phyloP scores from a whole-genome alignment of 805 yeast genomes.

The Scheffersomyces ergatensis region DNA sequence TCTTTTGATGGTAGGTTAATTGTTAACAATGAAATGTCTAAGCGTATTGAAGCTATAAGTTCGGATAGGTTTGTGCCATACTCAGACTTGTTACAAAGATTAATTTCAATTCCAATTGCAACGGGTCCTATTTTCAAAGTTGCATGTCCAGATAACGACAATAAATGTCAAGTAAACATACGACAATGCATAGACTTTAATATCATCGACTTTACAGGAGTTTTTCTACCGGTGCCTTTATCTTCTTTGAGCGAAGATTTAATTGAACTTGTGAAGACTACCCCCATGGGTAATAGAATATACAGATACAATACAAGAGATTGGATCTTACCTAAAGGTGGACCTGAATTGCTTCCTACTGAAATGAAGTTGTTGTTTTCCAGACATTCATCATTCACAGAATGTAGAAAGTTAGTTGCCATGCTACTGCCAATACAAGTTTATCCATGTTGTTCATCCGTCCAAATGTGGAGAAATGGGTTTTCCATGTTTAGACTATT shows the following conservation, averaged over 20 bases:
- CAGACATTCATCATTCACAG: slow-evolving; percentile 47
- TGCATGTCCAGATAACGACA: background rate
- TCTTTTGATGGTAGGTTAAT: slow-evolving; percentile 16
- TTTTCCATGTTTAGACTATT: slow-evolving; percentile 39
- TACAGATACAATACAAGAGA: slow-evolving; percentile 18
- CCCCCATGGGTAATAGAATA: slow-evolving; percentile 19
- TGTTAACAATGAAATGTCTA: slow-evolving; percentile 4
- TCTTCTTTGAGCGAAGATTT: background rate
- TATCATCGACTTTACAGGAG: slow-evolving; percentile 29
- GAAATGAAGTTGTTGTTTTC: slow-evolving; percentile 40
- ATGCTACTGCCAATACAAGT: slow-evolving; percentile 39
- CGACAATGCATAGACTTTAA: slow-evolving; percentile 38
- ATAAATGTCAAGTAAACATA: slow-evolving; percentile 21
- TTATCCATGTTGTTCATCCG: slow-evolving; percentile 40
- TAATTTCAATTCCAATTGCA: background rate
- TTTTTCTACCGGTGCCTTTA: slow-evolving; percentile 23
- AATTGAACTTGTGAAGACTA: slow-evolving; percentile 11
- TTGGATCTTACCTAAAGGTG: slow-evolving; percentile 28
- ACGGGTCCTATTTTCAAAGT: slow-evolving; percentile 3
- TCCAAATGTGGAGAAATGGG: slow-evolving; percentile 33
- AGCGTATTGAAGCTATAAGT: slow-evolving; percentile 2
- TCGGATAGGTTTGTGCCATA: background rate
- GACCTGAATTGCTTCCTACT: slow-evolving; percentile 29
- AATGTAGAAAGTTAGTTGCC: slow-evolving; percentile 30
- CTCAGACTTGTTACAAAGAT: background rate